phyloP scores from a whole-genome alignment of 768 basidiomycete species.

The Piloderma croceum region DNA sequence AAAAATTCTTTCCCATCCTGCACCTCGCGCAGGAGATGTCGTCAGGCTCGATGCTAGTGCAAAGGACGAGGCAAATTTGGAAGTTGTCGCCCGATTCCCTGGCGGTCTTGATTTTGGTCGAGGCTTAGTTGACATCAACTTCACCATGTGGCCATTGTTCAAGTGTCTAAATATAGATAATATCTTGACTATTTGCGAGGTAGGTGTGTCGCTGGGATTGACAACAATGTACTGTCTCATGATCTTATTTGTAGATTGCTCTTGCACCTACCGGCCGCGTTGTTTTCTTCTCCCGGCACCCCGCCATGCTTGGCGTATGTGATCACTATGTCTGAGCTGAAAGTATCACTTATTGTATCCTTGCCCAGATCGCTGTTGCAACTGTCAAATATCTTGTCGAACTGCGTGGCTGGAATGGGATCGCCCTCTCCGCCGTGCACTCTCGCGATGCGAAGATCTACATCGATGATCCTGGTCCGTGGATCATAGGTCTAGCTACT shows the following conservation, averaged over 20 bases:
- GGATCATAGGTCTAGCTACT: constrained; percentile 87
- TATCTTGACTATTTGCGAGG: constrained; percentile 89
- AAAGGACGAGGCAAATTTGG: constrained; percentile 52
- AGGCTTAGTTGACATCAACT: constrained; percentile 89
- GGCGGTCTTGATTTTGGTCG: constrained; percentile 92
- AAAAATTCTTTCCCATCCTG: constrained; percentile 82
- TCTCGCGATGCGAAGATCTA: constrained; percentile 89
- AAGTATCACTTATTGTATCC: neutral
- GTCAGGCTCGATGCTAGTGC: constrained; percentile 82
- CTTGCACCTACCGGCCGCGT: constrained; percentile 82
- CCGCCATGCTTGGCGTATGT: constrained; percentile 82
- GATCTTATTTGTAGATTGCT: constrained; percentile 51
- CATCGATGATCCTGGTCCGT: constrained; percentile 94
- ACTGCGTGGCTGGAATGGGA: constrained; percentile 87
- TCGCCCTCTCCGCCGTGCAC: constrained; percentile 77
- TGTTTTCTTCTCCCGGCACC: constrained; percentile 83
- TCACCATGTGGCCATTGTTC: constrained; percentile 96
- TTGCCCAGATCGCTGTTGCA: constrained; percentile 69
- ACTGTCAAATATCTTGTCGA: constrained; percentile 91
- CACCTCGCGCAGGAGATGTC: constrained; percentile 81
- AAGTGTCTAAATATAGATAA: constrained; percentile 90
- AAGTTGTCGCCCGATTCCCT: constrained; percentile 85
- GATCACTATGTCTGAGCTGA: no score
- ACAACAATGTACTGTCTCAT: neutral
- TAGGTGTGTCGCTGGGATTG: constrained; percentile 21